Evolutionary conservation across 805 yeast genomes (phyloP).

Genomic region (Babjeviella inositovora): DNA sequence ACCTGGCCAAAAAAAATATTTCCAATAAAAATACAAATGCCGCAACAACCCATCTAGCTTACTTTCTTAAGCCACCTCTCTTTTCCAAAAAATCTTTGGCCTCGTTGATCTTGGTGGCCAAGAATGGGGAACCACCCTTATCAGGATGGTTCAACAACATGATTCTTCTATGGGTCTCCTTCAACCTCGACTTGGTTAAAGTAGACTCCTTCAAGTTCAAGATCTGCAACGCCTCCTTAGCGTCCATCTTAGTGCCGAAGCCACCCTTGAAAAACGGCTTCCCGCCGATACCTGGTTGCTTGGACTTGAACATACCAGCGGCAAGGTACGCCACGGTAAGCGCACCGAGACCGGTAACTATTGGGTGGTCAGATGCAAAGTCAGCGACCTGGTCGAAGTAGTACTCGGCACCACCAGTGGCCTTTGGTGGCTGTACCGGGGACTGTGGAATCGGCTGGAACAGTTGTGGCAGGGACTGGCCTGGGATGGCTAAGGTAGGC

Average conservation of each 20-base stretch:
- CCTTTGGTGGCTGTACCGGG: slow-evolving; percentile 6
- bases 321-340: slow-evolving; percentile 45
- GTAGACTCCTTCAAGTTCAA: slow-evolving; percentile 59
- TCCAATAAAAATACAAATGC: too few species aligned
- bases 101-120: slow-evolving; percentile 87
- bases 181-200: slow-evolving; percentile 45
- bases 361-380: slow-evolving; percentile 64
- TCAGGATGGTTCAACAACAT: slow-evolving; percentile 91
- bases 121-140: slow-evolving; percentile 79
- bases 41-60: too few species aligned
- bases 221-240: slow-evolving; percentile 78
- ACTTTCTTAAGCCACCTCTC: slow-evolving; percentile 32
- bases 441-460: slow-evolving; percentile 9
- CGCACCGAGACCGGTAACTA: slow-evolving; percentile 54
- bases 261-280: slow-evolving; percentile 73
- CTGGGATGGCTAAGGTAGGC: slow-evolving; percentile 42
- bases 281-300: slow-evolving; percentile 51
- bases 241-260: slow-evolving; percentile 80
- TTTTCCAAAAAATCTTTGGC: slow-evolving; percentile 72
- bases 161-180: slow-evolving; percentile 67
- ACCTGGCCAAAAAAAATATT: too few species aligned
- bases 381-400: slow-evolving; percentile 46
- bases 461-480: slow-evolving; percentile 9
- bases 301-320: slow-evolving; percentile 50
- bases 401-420: slow-evolving; percentile 30